Conservation (phyloP, 1,284 basidiomycete genomes). For the Mycosarcoma maydis region DNA sequence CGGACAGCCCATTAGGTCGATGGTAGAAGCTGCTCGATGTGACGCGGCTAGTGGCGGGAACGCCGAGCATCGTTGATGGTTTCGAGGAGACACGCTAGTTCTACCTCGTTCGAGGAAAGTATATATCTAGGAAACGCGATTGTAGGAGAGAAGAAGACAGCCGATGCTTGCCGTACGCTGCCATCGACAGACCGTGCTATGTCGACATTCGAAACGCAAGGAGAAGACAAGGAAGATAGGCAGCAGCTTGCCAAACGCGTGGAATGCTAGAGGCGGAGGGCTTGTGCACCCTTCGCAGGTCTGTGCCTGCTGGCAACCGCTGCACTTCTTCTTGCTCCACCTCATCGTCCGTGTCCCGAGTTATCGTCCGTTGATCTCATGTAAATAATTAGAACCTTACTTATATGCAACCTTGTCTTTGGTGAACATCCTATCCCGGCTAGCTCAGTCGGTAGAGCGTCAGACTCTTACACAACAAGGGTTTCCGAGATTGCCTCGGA, state of each 20-base stretch:
- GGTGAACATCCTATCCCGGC: conserved; percentile 51
- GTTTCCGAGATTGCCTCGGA: conserved; percentile 38
- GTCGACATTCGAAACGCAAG: no score
- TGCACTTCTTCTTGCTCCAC: conserved; percentile 11
- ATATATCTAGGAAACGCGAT: no score
- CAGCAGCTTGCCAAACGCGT: no score
- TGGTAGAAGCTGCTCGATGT: conserved; percentile 34
- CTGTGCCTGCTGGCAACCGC: background rate
- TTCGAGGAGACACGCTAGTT: no score
- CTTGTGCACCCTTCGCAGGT: conserved; percentile 1
- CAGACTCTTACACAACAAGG: conserved; percentile 63
- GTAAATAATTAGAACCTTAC: no score
- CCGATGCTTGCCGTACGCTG: no score
- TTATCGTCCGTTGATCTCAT: background rate
- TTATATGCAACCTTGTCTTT: background rate
- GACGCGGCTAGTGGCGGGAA: conserved; percentile 36
- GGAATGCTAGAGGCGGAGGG: no score
- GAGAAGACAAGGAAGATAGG: no score
- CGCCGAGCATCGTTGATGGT: conserved; percentile 29
- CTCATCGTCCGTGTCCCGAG: conserved; percentile 5
- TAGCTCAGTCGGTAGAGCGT: conserved; percentile 68
- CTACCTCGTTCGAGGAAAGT: no score
- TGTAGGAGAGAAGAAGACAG: no score
- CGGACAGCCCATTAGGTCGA: conserved; percentile 20
- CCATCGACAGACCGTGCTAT: no score